Conservation (phyloP, 2,329 filamentous ascomycete genomes). For the Nannizzia gypsea region DNA sequence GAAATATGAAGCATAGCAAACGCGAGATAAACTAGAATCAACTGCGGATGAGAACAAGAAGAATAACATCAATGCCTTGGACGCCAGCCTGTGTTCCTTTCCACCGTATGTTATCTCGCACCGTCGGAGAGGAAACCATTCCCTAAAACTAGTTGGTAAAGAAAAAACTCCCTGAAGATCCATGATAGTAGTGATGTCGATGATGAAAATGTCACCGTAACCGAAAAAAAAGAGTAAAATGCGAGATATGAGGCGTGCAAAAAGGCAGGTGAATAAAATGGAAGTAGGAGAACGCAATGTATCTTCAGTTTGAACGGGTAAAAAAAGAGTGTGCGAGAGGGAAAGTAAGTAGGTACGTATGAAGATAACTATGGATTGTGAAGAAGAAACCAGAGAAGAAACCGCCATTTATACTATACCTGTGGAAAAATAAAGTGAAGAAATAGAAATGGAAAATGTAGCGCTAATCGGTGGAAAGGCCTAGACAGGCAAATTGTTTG, state of each 20-base stretch:
- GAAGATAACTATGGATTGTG: not conserved
- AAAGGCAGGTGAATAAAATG: not conserved
- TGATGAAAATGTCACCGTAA: not conserved
- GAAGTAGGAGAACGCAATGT: not conserved
- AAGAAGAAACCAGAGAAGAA: not conserved
- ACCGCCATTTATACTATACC: constrained; percentile 3
- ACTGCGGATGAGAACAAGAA: not conserved
- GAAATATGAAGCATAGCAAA: not conserved
- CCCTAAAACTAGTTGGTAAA: not conserved
- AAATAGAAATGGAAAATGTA: not conserved
- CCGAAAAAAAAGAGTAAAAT: not conserved
- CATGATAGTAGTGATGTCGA: not conserved
- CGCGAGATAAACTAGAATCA: not conserved
- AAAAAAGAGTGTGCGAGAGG: not conserved
- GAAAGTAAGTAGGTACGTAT: not conserved
- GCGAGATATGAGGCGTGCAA: not conserved
- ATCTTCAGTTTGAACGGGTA: not conserved
- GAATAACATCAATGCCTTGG: not conserved
- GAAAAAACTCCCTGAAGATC: not conserved
- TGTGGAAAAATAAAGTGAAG: not conserved
- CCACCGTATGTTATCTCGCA: not conserved
- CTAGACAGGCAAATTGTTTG: not conserved
- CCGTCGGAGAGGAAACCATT: not conserved
- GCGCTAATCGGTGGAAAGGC: not conserved
- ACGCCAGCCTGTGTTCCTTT: not conserved